Evolutionary conservation across 2,329 filamentous ascomycete genomes (phyloP).

Genomic region (Ophiognomonia clavigignenti-juglandacearum): DNA sequence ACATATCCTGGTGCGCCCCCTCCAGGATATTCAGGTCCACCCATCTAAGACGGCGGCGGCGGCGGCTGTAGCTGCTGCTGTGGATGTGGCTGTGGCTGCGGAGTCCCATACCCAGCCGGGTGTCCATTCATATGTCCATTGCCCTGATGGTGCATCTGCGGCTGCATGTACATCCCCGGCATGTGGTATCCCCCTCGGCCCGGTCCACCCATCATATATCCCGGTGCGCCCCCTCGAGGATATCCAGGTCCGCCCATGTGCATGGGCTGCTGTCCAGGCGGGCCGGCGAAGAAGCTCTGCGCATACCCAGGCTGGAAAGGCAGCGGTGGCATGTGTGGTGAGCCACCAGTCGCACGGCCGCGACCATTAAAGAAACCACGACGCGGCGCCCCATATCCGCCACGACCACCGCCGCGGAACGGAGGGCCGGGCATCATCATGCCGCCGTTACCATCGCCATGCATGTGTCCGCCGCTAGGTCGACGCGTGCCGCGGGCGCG

Average conservation of each 20-base stretch:
- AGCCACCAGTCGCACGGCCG: constrained; percentile 8
- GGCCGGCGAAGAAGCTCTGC: background rate
- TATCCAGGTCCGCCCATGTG: background rate
- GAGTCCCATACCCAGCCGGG: too few relatives aligned
- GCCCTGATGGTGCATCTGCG: too few relatives aligned
- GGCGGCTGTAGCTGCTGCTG: too few relatives aligned
- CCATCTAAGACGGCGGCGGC: too few relatives aligned
- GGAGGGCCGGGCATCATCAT: background rate
- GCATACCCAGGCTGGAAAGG: background rate
- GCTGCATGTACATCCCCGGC: too few relatives aligned
- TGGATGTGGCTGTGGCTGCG: too few relatives aligned
- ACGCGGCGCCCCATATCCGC: background rate
- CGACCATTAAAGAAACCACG: constrained; percentile 7
- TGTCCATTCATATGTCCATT: too few relatives aligned
- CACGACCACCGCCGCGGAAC: constrained; percentile 5
- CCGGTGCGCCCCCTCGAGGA: too few relatives aligned
- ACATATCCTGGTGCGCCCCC: too few relatives aligned
- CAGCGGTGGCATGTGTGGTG: too few relatives aligned
- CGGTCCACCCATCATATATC: background rate
- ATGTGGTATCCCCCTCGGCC: too few relatives aligned
- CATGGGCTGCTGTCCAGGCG: constrained; percentile 2
- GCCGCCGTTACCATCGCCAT: background rate
- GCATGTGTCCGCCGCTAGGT: background rate
- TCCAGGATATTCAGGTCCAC: too few relatives aligned
- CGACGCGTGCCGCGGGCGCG: constrained; percentile 20